Conservation (phyloP, 2,329 filamentous ascomycete genomes). For the Diaporthe sp. region DNA sequence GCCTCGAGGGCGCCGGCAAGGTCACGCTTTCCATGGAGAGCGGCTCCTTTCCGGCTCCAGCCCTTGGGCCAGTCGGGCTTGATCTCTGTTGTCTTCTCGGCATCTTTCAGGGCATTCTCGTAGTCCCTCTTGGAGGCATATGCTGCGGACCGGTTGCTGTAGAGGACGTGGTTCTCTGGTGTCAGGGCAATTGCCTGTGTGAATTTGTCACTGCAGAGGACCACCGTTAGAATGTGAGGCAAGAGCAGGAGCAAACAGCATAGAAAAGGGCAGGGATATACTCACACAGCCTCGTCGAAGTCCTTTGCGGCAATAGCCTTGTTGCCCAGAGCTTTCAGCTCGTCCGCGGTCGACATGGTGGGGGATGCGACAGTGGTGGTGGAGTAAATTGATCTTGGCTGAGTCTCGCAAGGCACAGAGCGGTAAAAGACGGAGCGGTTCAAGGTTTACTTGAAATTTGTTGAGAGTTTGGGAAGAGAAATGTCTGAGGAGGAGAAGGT, state of each 20-base stretch:
- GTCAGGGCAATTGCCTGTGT: conserved; percentile 89
- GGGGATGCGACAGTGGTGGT: conserved; percentile 1
- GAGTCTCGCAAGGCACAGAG: neutral
- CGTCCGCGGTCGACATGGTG: conserved; percentile 73
- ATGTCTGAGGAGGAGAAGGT: neutral
- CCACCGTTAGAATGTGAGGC: conserved; percentile 35
- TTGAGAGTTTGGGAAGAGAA: neutral
- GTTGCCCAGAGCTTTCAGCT: conserved; percentile 98
- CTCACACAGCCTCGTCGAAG: conserved; percentile 95
- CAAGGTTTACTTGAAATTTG: neutral
- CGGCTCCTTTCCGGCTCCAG: conserved; percentile 93
- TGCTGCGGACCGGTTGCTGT: conserved; percentile 93
- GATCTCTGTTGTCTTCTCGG: conserved; percentile 91
- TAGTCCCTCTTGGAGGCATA: conserved; percentile 93
- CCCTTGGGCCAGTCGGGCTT: conserved; percentile 99
- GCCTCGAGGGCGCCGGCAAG: conserved; percentile 88
- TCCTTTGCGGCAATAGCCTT: conserved; percentile 98
- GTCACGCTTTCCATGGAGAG: conserved; percentile 89
- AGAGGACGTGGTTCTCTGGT: conserved; percentile 93
- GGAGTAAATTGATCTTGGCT: conserved; percentile 1
- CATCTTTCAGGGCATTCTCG: conserved; percentile 87
- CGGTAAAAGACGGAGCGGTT: neutral
- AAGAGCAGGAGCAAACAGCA: neutral
- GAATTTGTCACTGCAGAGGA: conserved; percentile 84
- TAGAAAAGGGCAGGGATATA: conserved; percentile 47